phyloP scores from a whole-genome alignment of 2,329 filamentous ascomycete genomes.

The Xylaria sp. region DNA sequence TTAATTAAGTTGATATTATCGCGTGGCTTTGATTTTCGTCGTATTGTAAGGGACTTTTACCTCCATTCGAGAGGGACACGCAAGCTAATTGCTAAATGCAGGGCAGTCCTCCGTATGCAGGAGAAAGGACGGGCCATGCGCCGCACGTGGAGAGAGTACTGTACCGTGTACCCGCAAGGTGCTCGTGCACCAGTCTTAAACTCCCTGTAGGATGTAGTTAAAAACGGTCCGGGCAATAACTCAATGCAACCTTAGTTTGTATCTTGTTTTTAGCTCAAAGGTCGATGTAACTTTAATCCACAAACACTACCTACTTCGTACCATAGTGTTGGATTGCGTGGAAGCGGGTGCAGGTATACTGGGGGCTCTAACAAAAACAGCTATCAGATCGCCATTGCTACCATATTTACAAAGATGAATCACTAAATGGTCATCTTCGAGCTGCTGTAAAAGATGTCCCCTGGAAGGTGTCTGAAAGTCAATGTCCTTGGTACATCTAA shows the following conservation, averaged over 20 bases:
- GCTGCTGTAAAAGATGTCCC: constrained; percentile 4
- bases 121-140: constrained; percentile 9
- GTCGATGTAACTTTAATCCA: constrained; percentile 17
- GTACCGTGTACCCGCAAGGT: constrained; percentile 5
- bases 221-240: constrained; percentile 17
- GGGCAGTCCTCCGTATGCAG: not conserved
- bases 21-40: constrained; percentile 8
- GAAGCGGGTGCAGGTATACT: constrained; percentile 1
- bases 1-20: constrained; percentile 12
- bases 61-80: constrained; percentile 22
- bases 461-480: not conserved
- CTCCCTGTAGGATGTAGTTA: not conserved
- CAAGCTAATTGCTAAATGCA: constrained; percentile 21
- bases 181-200: constrained; percentile 2
- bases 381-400: constrained; percentile 13
- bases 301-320: not conserved
- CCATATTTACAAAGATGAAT: constrained; percentile 18
- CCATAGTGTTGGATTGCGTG: constrained; percentile 25
- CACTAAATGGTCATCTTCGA: constrained; percentile 18
- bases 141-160: constrained; percentile 29
- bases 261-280: constrained; percentile 22
- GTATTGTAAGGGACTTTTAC: constrained; percentile 1
- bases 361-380: constrained; percentile 7
- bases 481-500: not conserved
- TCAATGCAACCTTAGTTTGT: constrained; percentile 22